Evolutionary conservation across 176 grass and related monocot genomes (phyloP), one percentile per base, ranked within the genome.

Genomic region (Olyra latifolia): DNA sequence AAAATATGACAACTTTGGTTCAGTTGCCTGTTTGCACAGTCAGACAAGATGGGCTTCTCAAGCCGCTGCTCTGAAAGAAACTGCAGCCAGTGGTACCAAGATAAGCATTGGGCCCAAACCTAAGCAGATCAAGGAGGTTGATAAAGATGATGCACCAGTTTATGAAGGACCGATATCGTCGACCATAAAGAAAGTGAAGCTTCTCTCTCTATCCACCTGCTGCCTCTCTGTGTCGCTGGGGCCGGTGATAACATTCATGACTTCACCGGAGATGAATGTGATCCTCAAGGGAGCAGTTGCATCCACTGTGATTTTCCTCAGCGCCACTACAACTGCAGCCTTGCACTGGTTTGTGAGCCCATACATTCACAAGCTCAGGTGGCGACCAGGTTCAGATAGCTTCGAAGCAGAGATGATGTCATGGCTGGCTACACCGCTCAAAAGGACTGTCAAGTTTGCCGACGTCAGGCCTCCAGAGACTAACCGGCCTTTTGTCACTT

Each of bases 231-330:
- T 95, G 30, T 99, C 96, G 12, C 86, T 99, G 3, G 92, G 92
- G 24, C 96, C 96, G 3, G 96, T 99, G 66, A 95, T 99, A 86
- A 99, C 96, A 16, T 99, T 99, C 90, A 99, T 99, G 96, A 99
- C 96, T 22, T 99, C 92, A 5, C 96, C 96, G 3, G 83, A 81
- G 17, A 91, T 99, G 96, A 99, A 99, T 38, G 96, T 99, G 19
- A 95, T 99, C 77, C 84, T 95, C 64, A 95, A 99, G 85, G 96
- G 96, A 2, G 96, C 80, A 23, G 92, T 99, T 28, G 96, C 96
- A 28, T 86, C 92, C 50, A 99, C 92, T 0, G 90, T 99, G 66
- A 99, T 99, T 81, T 89, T 99, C 81, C 90, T 99, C 25, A 95
- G 96, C 27, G 96, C 96, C 72, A 86, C 90, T 3, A 98, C 96